Base-by-base conservation (phyloP, 2,329 filamentous ascomycete species). In the Ophiocordyceps camponoti-leonardi region DNA sequence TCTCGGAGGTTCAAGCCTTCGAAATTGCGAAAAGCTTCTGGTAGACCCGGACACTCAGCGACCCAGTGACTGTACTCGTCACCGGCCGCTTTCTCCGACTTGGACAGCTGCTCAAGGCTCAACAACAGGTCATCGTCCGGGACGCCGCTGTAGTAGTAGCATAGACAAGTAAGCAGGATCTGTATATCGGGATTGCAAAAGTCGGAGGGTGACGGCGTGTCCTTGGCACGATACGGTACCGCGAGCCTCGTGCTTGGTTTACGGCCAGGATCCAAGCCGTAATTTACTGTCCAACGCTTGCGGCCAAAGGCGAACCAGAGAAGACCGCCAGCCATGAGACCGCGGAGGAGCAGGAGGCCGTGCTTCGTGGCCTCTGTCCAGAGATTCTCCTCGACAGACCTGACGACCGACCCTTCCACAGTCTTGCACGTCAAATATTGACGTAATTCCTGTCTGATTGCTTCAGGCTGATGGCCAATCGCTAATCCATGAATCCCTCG, bases 211-310 rank as follows among this genome's bases (percentile, higher is more conserved):
- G 69, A 61, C 0, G 75, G 76, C 6, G 50, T 66, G 44, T 75
- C 75, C 48, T 80, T 80, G 0, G 73, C 74, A 10, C 63, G 63
- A 48, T 69, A 81, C 0, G 76, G 77, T 0, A 81, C 72, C 0
- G 72, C 69, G 0, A 80, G 64, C 44, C 53, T 60, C 0, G 67
- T 71, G 0, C 44, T 39, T 0, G 69, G 69, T 57, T 0, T 16
- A 1, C 40, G 26, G 14, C 28, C 16, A 11, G 39, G 14, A 41
- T n/a, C 19, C 0, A 73, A 61, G 0, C 79, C 78, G 48, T 75
- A 83, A 46, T 81, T 69, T 0, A 83, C 77, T 2, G 69, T 58
- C 72, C 74, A 83, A 1, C 77, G 63, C 52, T 81, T 81, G 12
- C 68, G 58, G 0, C 58, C 56, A 0, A 82, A 59, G 0, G 60